Conservation (phyloP, 2,329 filamentous ascomycete species). For the Bipolaris sorokiniana region DNA sequence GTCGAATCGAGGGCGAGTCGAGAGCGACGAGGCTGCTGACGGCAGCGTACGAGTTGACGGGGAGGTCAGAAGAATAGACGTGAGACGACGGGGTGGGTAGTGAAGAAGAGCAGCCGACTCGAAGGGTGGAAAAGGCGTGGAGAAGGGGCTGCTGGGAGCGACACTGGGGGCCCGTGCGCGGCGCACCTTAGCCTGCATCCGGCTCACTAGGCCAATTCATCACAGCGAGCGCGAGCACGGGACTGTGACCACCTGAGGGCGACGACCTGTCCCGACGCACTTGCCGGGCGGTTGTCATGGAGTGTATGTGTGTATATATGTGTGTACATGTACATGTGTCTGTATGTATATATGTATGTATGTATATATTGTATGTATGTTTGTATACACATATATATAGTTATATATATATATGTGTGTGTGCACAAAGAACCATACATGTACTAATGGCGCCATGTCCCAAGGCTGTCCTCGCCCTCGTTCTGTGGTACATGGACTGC, state of each 20-base stretch:
- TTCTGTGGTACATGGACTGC: background rate
- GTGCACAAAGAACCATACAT: too few relatives aligned
- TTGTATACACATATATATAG: too few relatives aligned
- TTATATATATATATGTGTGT: too few relatives aligned
- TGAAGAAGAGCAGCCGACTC: slow-evolving; percentile 34
- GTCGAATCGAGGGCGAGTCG: slow-evolving; percentile 9
- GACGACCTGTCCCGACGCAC: background rate
- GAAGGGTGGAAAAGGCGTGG: slow-evolving; percentile 31
- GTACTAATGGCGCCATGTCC: background rate
- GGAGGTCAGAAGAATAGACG: slow-evolving; percentile 32
- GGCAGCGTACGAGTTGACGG: slow-evolving; percentile 27
- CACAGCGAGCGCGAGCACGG: slow-evolving; percentile 15
- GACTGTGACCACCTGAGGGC: slow-evolving; percentile 9
- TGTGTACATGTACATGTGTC: background rate
- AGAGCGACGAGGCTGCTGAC: slow-evolving; percentile 27
- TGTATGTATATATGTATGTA: background rate
- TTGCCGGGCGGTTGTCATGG: background rate
- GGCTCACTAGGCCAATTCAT: slow-evolving; percentile 8
- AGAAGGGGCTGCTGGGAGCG: slow-evolving; percentile 31
- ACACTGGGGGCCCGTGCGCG: slow-evolving; percentile 15
- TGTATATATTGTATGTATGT: too few relatives aligned
- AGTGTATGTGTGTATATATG: background rate
- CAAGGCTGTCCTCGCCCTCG: background rate
- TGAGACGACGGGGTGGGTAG: slow-evolving; percentile 18
- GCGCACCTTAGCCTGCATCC: slow-evolving; percentile 14